phyloP scores from a whole-genome alignment of 495 filamentous ascomycete species.

The Annulohypoxylon moriforme region DNA sequence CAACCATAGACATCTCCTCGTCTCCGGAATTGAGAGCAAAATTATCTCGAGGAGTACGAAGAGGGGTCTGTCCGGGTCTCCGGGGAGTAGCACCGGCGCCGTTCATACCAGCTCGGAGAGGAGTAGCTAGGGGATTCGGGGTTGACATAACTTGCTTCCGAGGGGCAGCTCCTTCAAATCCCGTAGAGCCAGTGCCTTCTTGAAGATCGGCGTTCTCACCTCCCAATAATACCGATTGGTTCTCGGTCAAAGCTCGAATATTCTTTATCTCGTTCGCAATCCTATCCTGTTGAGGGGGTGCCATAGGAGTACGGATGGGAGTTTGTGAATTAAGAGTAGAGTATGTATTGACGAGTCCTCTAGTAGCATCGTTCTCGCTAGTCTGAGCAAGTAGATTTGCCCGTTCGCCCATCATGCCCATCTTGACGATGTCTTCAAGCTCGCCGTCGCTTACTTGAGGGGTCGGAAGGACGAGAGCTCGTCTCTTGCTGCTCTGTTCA shows the following conservation, averaged over 20 bases:
- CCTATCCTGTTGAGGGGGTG: constrained; percentile 90
- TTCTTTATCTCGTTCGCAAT: constrained; percentile 97
- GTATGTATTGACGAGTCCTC: constrained; percentile 88
- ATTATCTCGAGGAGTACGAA: constrained; percentile 90
- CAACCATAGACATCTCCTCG: constrained; percentile 72
- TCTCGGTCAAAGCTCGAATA: constrained; percentile 91
- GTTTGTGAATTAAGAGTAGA: constrained; percentile 80
- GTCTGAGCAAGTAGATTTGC: constrained; percentile 79
- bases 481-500: constrained; percentile 93
- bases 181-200: constrained; percentile 83
- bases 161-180: constrained; percentile 87
- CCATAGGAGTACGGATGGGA: constrained; percentile 91
- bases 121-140: constrained; percentile 95
- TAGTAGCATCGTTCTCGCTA: constrained; percentile 86
- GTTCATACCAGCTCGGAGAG: constrained; percentile 75
- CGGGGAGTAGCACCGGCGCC: constrained; percentile 80
- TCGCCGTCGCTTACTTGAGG: constrained; percentile 94
- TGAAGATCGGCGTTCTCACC: constrained; percentile 93
- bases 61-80: constrained; percentile 81
- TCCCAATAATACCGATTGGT: constrained; percentile 93
- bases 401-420: constrained; percentile 93
- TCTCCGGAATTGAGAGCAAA: constrained; percentile 83
- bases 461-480: constrained; percentile 79
- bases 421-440: constrained; percentile 97
- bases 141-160: constrained; percentile 84